Percentiles rank a stretch among this genome's conserved stretches.
Evolutionary conservation across 805 yeast species (phyloP).

Genomic region (Ascoidea rubescens): DNA sequence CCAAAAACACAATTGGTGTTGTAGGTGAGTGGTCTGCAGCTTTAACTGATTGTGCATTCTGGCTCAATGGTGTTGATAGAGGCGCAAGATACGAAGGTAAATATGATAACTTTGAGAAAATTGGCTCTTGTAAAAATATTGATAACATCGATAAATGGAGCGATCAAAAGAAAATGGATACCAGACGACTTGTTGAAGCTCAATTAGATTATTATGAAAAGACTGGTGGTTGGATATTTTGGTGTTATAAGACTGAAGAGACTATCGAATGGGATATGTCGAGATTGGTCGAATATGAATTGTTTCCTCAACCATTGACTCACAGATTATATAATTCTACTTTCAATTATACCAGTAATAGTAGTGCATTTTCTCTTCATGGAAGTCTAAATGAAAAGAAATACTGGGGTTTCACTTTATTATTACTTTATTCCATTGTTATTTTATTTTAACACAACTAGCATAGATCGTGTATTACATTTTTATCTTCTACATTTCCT

Average conservation of each 20-base stretch:
- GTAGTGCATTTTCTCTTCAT: no score
- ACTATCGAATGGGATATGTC: constrained; percentile 79
- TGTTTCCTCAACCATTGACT: constrained; percentile 72
- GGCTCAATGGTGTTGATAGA: constrained; percentile 78
- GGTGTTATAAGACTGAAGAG: constrained; percentile 86
- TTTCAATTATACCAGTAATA: constrained; percentile 43
- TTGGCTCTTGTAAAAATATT: constrained; percentile 50
- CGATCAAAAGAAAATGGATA: constrained; percentile 34
- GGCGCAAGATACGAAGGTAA: constrained; percentile 75
- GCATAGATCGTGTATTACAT: no score
- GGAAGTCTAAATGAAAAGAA: no score
- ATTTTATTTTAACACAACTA: no score
- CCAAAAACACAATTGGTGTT: constrained; percentile 44
- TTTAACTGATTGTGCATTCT: constrained; percentile 76
- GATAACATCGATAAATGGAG: constrained; percentile 44
- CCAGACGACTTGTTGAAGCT: constrained; percentile 71
- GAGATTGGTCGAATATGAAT: constrained; percentile 36
- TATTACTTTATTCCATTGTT: no score
- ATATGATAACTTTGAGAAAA: constrained; percentile 21
- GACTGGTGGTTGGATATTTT: constrained; percentile 79
- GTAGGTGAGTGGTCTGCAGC: constrained; percentile 91
- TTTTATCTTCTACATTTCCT: no score
- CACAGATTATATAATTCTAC: constrained; percentile 31
- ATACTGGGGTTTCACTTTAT: no score
- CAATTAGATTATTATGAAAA: constrained; percentile 76